Percentiles rank a stretch among this genome's conserved stretches.
Conservation (phyloP, 1,139 yeast genomes). For the Yamadazyma buinensis region DNA sequence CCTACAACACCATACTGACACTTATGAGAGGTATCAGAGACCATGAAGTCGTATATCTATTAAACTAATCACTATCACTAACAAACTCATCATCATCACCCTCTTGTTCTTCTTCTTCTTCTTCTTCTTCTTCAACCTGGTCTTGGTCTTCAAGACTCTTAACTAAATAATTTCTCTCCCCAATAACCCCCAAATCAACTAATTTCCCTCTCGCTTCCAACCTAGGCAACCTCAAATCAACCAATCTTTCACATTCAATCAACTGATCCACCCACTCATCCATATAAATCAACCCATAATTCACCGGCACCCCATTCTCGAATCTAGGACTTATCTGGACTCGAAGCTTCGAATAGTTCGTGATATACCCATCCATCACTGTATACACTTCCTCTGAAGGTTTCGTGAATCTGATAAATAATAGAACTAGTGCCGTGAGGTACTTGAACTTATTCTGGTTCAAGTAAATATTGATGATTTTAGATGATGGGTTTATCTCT, state of each 20-base stretch:
- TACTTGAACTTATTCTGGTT: conserved; percentile 59
- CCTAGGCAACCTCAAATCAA: conserved; percentile 61
- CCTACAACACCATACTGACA: no score
- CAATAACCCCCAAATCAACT: conserved; percentile 37
- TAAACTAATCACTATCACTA: conserved; percentile 2
- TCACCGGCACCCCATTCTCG: conserved; percentile 21
- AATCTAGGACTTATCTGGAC: conserved; percentile 25
- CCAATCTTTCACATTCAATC: conserved; percentile 45
- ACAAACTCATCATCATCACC: neutral
- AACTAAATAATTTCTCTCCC: conserved; percentile 30
- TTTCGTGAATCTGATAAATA: conserved; percentile 53
- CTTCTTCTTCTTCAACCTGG: neutral
- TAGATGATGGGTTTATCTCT: conserved; percentile 57
- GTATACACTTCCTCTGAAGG: conserved; percentile 43
- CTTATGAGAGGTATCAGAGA: no score
- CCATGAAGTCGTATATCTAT: no score
- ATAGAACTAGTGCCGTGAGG: conserved; percentile 55
- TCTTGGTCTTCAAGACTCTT: neutral
- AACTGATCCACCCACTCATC: conserved; percentile 62
- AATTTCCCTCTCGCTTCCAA: conserved; percentile 35
- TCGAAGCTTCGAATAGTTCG: conserved; percentile 53
- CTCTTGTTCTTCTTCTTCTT: neutral
- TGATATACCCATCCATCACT: conserved; percentile 47
- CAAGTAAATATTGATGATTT: conserved; percentile 50
- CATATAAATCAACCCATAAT: conserved; percentile 39